Evolutionary conservation across 495 filamentous ascomycete species (phyloP), one percentile per base, ranked within the genome.

Genomic region (Clohesyomyces aquaticus): DNA sequence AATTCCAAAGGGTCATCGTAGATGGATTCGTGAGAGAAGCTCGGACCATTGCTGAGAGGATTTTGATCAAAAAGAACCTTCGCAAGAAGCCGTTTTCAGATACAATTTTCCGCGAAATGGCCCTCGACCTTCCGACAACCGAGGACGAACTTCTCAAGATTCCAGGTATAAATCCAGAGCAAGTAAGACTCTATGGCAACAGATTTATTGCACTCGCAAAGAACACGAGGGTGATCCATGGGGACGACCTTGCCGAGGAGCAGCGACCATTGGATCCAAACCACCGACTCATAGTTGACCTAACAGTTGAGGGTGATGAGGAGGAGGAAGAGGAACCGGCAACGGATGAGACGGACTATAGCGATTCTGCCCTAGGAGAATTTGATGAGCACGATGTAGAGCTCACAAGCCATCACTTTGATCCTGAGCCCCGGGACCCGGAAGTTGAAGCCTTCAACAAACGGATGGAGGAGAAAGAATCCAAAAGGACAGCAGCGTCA

Each of bases 101-200:
- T 68, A 81, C 80, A 26, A 79, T 90, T 1, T 77, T 95, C 53
- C 87, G 91, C 25, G 87, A 91, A 69, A 96, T 98, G 88, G 91
- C 85, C 4, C 88, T 96, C 42, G 69, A 77, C 27, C 91, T 89
- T 47, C 87, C 93, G 64, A 87, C 82, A 68, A 77, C 73, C 29
- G 60, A 77, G 41, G 77, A 76, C 2, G 78, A 87, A 59, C 85
- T 98, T 81, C 76, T 76, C 35, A 69, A 74, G 3, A 90, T 97
- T 58, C 83, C 81, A 0, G 84, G 83, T 12, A 88, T 96, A 55
- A 85, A 91, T 52, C 65, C 73, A 10, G 85, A 90, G 21, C 90
- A 86, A 71, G 89, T 94, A 22, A 70, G 81, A 4, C 77, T 77
- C n/a, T 89, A 89, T 70, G 91, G 92, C 18, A 75, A 75, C 26